Base-by-base conservation (phyloP, 345 rosid species). In the Eucalyptus marginata region DNA sequence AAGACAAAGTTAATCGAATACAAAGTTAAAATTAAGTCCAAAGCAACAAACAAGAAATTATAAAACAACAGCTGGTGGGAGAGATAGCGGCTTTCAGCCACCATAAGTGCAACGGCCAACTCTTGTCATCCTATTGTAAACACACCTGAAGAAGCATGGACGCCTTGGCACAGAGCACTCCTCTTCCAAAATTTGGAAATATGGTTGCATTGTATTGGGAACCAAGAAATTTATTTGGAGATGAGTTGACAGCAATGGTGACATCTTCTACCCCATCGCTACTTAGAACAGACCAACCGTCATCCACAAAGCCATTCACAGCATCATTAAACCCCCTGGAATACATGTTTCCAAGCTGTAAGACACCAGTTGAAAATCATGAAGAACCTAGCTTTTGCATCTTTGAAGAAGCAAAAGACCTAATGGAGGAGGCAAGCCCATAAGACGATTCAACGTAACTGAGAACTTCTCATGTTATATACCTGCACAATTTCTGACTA, bases 271-370 rank as follows among this genome's bases (percentile, higher is more conserved):
- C 93, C 33, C 99, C 99, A 88, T 96, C 99, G 54, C 96, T 94
- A 86, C 92, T 94, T 92, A 97, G 90, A 86, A 97, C 93, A 6
- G 99, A 94, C 99, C 99, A 97, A 59, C 99, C 99, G 89, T 96
- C 99, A 93, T 97, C 99, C 51, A 88, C 93, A 95, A 96, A 97
- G 62, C 99, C 97, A 91, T 96, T 96, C 71, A 97, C 95, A 88
- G 99, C 99, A 91, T 96, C 99, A 90, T 97, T 97, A 93, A 97
- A 97, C 40, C 99, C 98, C 96, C 99, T 97, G 91, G 54, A 66
- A 88, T 86, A 88, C 91, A 93, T 88, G 64, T 31, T 56, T 50
- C 81, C 49, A 31, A 87, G 68, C 81, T 25, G 86, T 87, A 31
- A 87, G 56, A 44, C 29, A 40, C 47, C 47, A 86, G 46, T 14